Evolutionary conservation across 1,284 basidiomycete species (phyloP).

Genomic region (Bjerkandera adusta): DNA sequence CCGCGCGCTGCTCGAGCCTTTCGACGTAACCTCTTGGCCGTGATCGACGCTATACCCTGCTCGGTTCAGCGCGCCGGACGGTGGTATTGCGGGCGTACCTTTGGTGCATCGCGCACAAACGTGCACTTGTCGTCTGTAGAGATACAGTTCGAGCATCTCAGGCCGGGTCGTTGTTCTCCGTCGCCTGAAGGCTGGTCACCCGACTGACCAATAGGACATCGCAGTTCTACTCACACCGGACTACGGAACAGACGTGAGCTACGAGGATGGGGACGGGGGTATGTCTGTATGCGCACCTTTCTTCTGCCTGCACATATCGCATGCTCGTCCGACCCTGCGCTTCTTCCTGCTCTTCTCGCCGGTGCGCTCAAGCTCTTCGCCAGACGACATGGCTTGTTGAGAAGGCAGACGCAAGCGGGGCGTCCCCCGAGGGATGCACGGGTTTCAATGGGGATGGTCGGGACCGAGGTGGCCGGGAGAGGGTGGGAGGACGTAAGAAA

Average conservation of each 20-base stretch:
- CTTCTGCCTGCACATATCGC: constrained; percentile 16
- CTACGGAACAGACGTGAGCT: constrained; percentile 1
- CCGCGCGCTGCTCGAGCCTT: constrained; percentile 7
- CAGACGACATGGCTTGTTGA: constrained; percentile 10
- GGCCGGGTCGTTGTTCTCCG: constrained; percentile 2
- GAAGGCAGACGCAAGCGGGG: too few relatives aligned
- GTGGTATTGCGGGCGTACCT: constrained; percentile 3
- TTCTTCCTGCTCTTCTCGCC: constrained; percentile 10
- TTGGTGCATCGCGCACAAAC: constrained; percentile 10
- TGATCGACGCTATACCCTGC: background rate
- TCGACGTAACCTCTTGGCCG: constrained; percentile 11
- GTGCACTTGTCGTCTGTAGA: constrained; percentile 12
- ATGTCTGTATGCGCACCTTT: constrained; percentile 9
- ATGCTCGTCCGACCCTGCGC: constrained; percentile 8
- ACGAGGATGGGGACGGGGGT: background rate
- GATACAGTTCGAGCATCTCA: constrained; percentile 11
- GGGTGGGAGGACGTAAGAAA: too few relatives aligned
- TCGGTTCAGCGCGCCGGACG: background rate
- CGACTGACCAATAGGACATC: background rate
- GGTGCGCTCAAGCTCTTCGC: constrained; percentile 3
- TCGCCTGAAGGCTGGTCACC: constrained; percentile 7
- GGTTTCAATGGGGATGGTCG: too few relatives aligned
- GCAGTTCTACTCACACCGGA: constrained; percentile 12
- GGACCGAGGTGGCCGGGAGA: too few relatives aligned
- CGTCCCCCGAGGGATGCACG: too few relatives aligned